Conservation (phyloP, 2,329 filamentous ascomycete species). For the Gnomoniopsis sp. region DNA sequence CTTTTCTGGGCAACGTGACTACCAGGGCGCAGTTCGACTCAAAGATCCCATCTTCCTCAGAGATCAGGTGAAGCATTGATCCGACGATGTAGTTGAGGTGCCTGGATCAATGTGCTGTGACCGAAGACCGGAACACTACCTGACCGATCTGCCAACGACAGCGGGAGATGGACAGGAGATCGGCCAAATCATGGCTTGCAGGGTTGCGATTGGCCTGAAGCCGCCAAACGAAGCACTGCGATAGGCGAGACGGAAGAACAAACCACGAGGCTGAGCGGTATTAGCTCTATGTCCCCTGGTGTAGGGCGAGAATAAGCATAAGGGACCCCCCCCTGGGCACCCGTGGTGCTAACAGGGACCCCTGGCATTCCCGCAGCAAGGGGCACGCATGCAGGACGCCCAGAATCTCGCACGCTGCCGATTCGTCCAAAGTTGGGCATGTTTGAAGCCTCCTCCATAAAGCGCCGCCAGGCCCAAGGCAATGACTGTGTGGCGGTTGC, state of each 20-base stretch:
- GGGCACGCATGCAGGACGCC: neutral
- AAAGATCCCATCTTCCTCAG: conserved; percentile 1
- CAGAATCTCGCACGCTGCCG: neutral
- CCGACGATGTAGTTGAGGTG: conserved; percentile 15
- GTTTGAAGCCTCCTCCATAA: conserved; percentile 3
- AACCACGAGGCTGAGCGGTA: conserved; percentile 6
- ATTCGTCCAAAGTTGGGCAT: neutral
- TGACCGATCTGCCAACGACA: neutral
- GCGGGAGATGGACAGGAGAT: neutral
- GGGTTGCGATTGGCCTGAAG: neutral
- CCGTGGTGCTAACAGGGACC: neutral
- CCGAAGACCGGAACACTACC: neutral
- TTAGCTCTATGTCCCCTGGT: neutral
- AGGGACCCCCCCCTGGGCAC: too few species aligned
- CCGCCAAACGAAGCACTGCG: neutral
- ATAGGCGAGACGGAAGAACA: neutral
- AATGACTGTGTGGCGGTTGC: conserved; percentile 5
- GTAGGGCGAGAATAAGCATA: neutral
- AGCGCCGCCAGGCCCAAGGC: neutral
- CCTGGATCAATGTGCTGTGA: neutral
- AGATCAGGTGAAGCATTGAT: conserved; percentile 22
- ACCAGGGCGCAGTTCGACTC: neutral
- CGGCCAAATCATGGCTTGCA: neutral
- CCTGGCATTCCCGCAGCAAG: neutral
- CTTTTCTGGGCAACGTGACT: conserved; percentile 4